phyloP scores from a whole-genome alignment of 1,284 basidiomycete species.

The Mrakiaceae sp. region DNA sequence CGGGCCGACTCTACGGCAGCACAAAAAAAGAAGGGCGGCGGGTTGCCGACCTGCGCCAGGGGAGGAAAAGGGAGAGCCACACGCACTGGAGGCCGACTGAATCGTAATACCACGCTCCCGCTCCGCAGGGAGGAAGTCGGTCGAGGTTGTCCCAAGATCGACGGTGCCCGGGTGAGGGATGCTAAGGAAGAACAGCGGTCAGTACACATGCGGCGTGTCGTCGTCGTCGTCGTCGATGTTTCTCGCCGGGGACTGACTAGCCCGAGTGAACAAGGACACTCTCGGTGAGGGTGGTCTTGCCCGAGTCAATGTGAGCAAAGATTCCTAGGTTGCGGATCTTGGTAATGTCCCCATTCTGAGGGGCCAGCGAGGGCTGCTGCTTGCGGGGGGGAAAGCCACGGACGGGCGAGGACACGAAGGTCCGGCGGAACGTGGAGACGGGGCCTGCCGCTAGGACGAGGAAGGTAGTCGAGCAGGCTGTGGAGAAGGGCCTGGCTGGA shows the following conservation, averaged over 20 bases:
- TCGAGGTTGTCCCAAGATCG: slow-evolving; percentile 78
- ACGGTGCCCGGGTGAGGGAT: slow-evolving; percentile 65
- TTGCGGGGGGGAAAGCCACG: no score
- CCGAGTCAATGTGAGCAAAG: slow-evolving; percentile 78
- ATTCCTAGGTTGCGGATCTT: slow-evolving; percentile 61
- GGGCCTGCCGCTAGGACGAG: no score
- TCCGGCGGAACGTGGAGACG: no score
- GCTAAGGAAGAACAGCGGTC: slow-evolving; percentile 32
- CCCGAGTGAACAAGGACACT: slow-evolving; percentile 47
- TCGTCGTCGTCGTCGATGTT: no score
- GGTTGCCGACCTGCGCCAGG: no score
- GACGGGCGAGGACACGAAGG: no score
- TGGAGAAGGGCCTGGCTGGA: no score
- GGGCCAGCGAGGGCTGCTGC: slow-evolving; percentile 1
- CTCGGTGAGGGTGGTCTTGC: slow-evolving; percentile 83
- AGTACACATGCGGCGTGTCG: background rate
- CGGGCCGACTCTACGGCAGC: no score
- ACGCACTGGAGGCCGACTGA: slow-evolving; percentile 61
- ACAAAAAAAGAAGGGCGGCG: no score
- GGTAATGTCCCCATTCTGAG: slow-evolving; percentile 9
- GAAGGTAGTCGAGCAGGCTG: no score
- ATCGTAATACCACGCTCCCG: slow-evolving; percentile 83
- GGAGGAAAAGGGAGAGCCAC: no score
- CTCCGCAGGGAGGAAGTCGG: slow-evolving; percentile 81
- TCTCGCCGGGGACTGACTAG: slow-evolving; percentile 6